These are phyloP conservation scores for Lactifluus subvellereus DNA, from an alignment of 768 basidiomycete species.

Conservation along the genomic window DNA sequence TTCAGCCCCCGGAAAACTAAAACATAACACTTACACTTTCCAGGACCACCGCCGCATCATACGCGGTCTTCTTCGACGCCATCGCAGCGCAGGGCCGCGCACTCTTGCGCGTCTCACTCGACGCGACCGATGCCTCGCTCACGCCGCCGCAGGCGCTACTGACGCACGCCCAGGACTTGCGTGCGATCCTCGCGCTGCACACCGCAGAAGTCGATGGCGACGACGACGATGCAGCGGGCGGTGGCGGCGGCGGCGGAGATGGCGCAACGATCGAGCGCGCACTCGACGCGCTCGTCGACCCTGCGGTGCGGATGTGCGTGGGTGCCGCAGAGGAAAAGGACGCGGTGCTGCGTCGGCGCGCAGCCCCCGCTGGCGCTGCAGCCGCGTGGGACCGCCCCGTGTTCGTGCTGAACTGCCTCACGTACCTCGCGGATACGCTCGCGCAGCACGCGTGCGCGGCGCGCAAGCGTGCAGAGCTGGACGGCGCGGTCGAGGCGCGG, in stretches of 20 bases:
- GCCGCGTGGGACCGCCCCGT: conserved; percentile 70
- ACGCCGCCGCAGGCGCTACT: conserved; percentile 73
- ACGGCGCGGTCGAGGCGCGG: conserved; percentile 53
- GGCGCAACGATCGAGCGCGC: conserved; percentile 57
- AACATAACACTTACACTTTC: neutral
- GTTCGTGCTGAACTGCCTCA: conserved; percentile 82
- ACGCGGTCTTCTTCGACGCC: conserved; percentile 82
- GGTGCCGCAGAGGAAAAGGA: conserved; percentile 62
- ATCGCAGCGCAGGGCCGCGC: conserved; percentile 80
- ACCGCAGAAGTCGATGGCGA: conserved; percentile 31
- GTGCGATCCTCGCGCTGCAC: conserved; percentile 71
- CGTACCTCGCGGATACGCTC: conserved; percentile 70
- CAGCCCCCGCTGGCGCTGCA: neutral
- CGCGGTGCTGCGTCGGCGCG: conserved; percentile 50
- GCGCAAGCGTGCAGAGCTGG: conserved; percentile 53
- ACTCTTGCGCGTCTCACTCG: conserved; percentile 48
- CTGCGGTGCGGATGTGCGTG: conserved; percentile 70
- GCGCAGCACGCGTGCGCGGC: conserved; percentile 64
- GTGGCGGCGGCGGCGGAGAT: neutral
- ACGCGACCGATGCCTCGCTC: conserved; percentile 61
- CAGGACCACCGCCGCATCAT: conserved; percentile 77
- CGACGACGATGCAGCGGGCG: conserved; percentile 21
- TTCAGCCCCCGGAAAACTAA: neutral
- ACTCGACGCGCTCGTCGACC: conserved; percentile 80
- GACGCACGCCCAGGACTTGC: conserved; percentile 76